Percentiles rank a stretch among this genome's conserved stretches.
Conservation (phyloP, 2,329 filamentous ascomycete species). For the Huntiella decipiens region DNA sequence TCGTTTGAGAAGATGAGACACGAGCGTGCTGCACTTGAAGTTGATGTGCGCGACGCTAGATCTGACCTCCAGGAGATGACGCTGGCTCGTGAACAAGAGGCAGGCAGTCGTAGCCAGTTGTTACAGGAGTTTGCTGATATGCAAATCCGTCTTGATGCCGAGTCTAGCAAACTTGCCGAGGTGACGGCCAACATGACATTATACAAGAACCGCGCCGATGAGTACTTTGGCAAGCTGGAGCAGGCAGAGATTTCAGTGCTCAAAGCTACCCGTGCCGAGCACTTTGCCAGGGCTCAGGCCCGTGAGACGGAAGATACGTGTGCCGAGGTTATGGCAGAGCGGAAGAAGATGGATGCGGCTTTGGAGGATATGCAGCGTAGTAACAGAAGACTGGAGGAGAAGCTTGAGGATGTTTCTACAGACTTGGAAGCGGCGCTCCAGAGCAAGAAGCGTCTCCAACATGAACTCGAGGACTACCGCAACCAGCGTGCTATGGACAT, state of each 20-base stretch:
- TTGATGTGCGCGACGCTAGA: slow-evolving; percentile 67
- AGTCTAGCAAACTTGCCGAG: slow-evolving; percentile 69
- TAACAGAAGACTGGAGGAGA: slow-evolving; percentile 77
- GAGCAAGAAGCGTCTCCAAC: slow-evolving; percentile 83
- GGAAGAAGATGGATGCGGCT: slow-evolving; percentile 69
- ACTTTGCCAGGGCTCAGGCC: slow-evolving; percentile 80
- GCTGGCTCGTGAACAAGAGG: slow-evolving; percentile 65
- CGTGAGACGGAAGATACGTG: slow-evolving; percentile 83
- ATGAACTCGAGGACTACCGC: slow-evolving; percentile 93
- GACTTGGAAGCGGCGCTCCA: slow-evolving; percentile 73
- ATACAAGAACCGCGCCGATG: slow-evolving; percentile 83
- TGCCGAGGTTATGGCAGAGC: slow-evolving; percentile 75
- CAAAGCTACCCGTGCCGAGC: slow-evolving; percentile 77
- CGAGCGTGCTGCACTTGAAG: slow-evolving; percentile 58
- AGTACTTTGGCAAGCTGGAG: slow-evolving; percentile 93
- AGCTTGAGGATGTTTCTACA: slow-evolving; percentile 75
- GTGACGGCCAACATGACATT: slow-evolving; percentile 65
- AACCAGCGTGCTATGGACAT: slow-evolving; percentile 90
- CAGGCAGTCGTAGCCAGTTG: slow-evolving; percentile 69
- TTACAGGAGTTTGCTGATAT: slow-evolving; percentile 84
- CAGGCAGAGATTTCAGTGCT: slow-evolving; percentile 91
- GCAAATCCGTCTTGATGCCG: slow-evolving; percentile 79
- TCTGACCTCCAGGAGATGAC: slow-evolving; percentile 71
- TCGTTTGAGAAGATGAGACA: slow-evolving; percentile 78
- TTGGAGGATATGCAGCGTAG: slow-evolving; percentile 83